Percentiles rank a stretch among this genome's conserved stretches.
Conservation (phyloP, 768 basidiomycete genomes). For the Mycena pura region DNA sequence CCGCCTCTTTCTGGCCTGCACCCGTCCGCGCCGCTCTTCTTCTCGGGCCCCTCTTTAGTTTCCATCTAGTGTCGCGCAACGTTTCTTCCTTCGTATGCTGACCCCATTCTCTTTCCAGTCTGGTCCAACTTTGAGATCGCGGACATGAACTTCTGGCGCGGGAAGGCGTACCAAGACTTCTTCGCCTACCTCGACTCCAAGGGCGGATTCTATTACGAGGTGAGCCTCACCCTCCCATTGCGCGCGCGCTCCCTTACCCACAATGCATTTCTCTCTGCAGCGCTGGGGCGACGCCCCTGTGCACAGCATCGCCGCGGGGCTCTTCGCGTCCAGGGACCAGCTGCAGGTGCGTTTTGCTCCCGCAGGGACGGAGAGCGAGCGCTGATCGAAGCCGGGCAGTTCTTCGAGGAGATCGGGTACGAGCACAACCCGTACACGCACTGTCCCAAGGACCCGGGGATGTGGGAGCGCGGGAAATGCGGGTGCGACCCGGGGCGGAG, state of each 20-base stretch:
- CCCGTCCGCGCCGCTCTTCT: not conserved
- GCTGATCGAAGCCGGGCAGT: slow-evolving; percentile 41
- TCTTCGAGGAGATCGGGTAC: slow-evolving; percentile 77
- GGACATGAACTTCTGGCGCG: slow-evolving; percentile 68
- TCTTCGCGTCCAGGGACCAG: slow-evolving; percentile 62
- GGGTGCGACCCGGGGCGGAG: slow-evolving; percentile 56
- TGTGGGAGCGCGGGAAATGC: slow-evolving; percentile 52
- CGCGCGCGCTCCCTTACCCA: no score
- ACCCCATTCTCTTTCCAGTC: slow-evolving; percentile 37
- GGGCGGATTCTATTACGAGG: slow-evolving; percentile 76
- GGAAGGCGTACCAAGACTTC: slow-evolving; percentile 69
- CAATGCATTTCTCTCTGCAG: slow-evolving; percentile 34
- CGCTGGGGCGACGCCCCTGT: slow-evolving; percentile 70
- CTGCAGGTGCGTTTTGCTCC: slow-evolving; percentile 42
- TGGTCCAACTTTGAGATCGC: slow-evolving; percentile 79
- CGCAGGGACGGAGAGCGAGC: no score
- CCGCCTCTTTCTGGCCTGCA: not conserved
- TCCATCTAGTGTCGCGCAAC: no score
- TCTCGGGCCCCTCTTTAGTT: not conserved
- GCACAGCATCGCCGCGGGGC: slow-evolving; percentile 69
- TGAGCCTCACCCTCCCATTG: no score
- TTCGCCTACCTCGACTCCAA: slow-evolving; percentile 66
- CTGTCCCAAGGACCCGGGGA: slow-evolving; percentile 43
- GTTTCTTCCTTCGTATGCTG: no score
- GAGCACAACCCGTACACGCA: slow-evolving; percentile 63